Evolutionary conservation across 805 yeast species (phyloP), one percentile per base, ranked within the genome.

Genomic region (Kurtzmaniella cleridarum): DNA sequence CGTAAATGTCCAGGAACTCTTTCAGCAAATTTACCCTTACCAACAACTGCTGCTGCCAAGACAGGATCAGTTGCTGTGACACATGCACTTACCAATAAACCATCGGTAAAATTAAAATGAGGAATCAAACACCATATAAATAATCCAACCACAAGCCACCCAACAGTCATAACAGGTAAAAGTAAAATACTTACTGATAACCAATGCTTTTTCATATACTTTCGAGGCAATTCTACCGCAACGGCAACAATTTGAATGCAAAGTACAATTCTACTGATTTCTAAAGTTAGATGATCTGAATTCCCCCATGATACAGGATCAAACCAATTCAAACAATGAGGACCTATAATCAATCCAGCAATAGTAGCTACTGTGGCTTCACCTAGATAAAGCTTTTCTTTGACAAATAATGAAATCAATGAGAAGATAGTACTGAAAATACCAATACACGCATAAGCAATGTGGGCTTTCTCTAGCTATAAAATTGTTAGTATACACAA

Each of bases 1-100:
- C 95, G 72, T 62, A 89, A 70, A 61, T 89, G 96, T n/a, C 95
- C 95, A 1, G 96, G 95, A 13, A 89, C 95, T 40, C 95, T 75
- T 53, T 77, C 78, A 11, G 96, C 95, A 57, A 89, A 89, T 55
- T 86, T 85, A 48, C 95, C 95, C 51, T 85, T 89, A 59, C 96
- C 95, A 9, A 89, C 96, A 29, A 89, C 95, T 2, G 96, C 95
- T 13, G 95, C 93, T 2, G 96, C 96, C 53, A 89, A 71, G 31
- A 89, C 93, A 5, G 97, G 97, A 62, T 89, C 97, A 0, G 97
- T 90, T 2, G 96, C 96, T 0, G 96, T 90, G 34, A 89, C 80
- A 57, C 96, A 88, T 1, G 95, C 96, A 26, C 90, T 76, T 1
- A 89, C 78, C 35, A 82, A 70, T 27, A 89, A 70, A 2, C 87